phyloP scores from a whole-genome alignment of 306 rosid genomes.

The Adenanthera pavonina region DNA sequence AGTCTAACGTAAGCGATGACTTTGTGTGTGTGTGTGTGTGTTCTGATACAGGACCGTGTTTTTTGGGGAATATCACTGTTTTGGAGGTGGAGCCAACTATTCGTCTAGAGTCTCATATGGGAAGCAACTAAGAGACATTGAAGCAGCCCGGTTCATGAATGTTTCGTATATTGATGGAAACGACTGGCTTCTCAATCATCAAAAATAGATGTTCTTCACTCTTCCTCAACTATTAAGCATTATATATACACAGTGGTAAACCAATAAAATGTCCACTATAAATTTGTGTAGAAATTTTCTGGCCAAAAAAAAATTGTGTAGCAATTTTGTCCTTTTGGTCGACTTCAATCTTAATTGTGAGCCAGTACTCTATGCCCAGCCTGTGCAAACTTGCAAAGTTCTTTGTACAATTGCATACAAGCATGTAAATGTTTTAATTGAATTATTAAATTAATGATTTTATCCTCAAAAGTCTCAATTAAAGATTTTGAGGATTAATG shows the following conservation, averaged over 20 bases:
- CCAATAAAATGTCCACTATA: neutral
- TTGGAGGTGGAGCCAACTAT: slow-evolving; percentile 64
- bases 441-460: no score
- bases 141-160: slow-evolving; percentile 54
- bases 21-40: neutral
- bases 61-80: slow-evolving; percentile 71
- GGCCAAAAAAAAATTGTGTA: neutral
- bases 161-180: slow-evolving; percentile 7
- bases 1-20: neutral
- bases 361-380: no score
- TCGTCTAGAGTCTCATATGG: slow-evolving; percentile 61
- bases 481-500: no score
- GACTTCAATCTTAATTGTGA: neutral
- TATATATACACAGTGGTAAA: neutral
- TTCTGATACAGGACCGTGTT: slow-evolving; percentile 60
- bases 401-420: no score
- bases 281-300: neutral
- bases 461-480: no score
- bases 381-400: no score
- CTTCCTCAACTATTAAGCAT: no score
- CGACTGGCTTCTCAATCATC: neutral
- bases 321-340: neutral
- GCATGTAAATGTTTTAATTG: no score
- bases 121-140: slow-evolving; percentile 63
- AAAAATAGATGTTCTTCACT: neutral